These are phyloP conservation scores for Backusella morwellensis DNA, from an alignment of 192 early-diverging fungal genomes.

Conservation along the genomic window DNA sequence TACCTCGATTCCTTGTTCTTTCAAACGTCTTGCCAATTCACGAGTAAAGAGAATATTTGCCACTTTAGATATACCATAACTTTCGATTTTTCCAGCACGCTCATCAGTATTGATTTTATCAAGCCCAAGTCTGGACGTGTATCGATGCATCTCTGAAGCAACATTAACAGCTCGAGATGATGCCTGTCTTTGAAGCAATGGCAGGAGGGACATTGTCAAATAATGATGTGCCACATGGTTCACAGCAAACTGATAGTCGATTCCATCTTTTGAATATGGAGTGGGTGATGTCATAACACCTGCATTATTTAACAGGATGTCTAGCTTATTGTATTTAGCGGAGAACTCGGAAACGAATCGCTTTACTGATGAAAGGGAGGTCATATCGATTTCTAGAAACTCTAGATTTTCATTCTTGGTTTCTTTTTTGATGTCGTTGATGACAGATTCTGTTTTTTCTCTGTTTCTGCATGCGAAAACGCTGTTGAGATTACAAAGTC, in stretches of 20 bases:
- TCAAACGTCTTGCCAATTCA: constrained; percentile 22
- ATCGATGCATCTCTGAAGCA: constrained; percentile 16
- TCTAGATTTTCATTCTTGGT: constrained; percentile 15
- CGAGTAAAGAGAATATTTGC: constrained; percentile 29
- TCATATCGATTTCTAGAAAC: constrained; percentile 28
- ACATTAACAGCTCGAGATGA: constrained; percentile 28
- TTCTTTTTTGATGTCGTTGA: constrained; percentile 19
- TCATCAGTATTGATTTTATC: constrained; percentile 12
- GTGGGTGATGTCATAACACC: constrained; percentile 49
- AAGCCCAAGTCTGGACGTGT: background rate
- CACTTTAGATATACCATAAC: constrained; percentile 20
- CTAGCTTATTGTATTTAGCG: constrained; percentile 29
- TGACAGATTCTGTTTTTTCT: constrained; percentile 9
- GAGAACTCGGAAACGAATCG: constrained; percentile 35
- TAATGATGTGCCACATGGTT: constrained; percentile 51
- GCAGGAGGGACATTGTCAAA: constrained; percentile 19
- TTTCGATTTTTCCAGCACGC: background rate
- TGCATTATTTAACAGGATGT: constrained; percentile 60
- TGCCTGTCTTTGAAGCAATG: constrained; percentile 17
- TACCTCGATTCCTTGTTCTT: constrained; percentile 26
- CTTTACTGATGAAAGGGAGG: constrained; percentile 34
- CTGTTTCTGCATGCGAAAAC: constrained; percentile 11
- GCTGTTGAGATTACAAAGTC: background rate
- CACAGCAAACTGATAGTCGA: constrained; percentile 50
- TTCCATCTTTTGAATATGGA: constrained; percentile 36